Conservation (phyloP, 768 basidiomycete genomes). For the Tricholoma sp. region DNA sequence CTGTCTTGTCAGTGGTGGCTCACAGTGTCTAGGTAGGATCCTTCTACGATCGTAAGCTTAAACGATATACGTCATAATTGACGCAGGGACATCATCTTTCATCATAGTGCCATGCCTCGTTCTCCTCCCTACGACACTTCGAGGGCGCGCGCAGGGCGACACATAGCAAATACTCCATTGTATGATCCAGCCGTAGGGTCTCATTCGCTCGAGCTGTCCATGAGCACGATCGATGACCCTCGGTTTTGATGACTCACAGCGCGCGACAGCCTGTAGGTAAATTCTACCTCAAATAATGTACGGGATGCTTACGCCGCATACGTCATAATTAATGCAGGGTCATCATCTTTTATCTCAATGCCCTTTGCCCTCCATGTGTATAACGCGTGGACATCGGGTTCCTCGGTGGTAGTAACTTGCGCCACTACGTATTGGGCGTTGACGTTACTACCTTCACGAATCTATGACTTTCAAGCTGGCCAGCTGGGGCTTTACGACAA, state of each 20-base stretch:
- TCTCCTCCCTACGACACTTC: background rate
- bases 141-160: background rate
- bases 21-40: background rate
- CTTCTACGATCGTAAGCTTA: background rate
- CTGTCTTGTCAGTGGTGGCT: too few species aligned
- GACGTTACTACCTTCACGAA: background rate
- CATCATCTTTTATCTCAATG: background rate
- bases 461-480: background rate
- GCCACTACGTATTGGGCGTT: background rate
- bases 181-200: background rate
- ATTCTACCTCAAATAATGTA: background rate
- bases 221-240: background rate
- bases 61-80: background rate
- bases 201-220: background rate
- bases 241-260: too few species aligned
- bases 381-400: background rate
- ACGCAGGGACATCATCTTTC: background rate
- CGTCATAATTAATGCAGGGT: background rate
- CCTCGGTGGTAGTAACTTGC: background rate
- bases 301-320: background rate
- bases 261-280: background rate
- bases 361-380: slow-evolving; percentile 1
- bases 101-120: background rate
- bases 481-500: background rate
- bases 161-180: background rate